Base-by-base conservation (phyloP, 2,329 filamentous ascomycete species). In the Pestalotiopsis sp. region DNA sequence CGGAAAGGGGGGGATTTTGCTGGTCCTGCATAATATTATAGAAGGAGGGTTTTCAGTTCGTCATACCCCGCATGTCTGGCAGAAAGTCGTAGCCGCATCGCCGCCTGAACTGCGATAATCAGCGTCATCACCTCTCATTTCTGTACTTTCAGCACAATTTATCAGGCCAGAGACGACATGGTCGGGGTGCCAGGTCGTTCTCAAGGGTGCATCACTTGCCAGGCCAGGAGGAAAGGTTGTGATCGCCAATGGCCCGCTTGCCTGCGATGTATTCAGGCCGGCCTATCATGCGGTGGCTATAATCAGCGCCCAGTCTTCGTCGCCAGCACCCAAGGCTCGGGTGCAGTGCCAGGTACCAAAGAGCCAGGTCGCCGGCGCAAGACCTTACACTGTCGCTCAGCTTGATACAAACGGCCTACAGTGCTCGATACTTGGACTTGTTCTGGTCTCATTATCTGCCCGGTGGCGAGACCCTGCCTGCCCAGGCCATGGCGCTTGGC, bases 371-470 rank as follows among this genome's bases (percentile, higher is more conserved):
- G 5, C 31, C 57, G 12, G 2, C 57, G 1, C 23, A 31, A 59
- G 57, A 59, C 23, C 14, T 59, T 27, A 59, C 23, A 6, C 11
- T 59, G 12, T 31, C 57, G 57, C 27, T 14, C 7, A 31, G 57
- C 57, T 59, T 59, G 57, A 59, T 23, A 31, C 57, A 59, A 17
- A 59, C 57, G 20, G 57, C 57, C 57, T 59, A 59, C 6, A 59
- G 25, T 59, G 23, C 27, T 31, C 7, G 57, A 59, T 59, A 59
- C 11, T 27, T 59, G 23, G 57, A 59, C 20, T 9, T 25, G 3
- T 59, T 59, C 27, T 59, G 57, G 57, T 59, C 57, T 59, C 23
- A 25, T 59, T 59, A 59, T 31, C 27, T 59, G 25, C 57, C 57
- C 2, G 14, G 20, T 3, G 57, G 57, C 25, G 27, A 59, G 27